Base-by-base conservation (phyloP, 179 eudicot species). In the Actinidia polygama region DNA sequence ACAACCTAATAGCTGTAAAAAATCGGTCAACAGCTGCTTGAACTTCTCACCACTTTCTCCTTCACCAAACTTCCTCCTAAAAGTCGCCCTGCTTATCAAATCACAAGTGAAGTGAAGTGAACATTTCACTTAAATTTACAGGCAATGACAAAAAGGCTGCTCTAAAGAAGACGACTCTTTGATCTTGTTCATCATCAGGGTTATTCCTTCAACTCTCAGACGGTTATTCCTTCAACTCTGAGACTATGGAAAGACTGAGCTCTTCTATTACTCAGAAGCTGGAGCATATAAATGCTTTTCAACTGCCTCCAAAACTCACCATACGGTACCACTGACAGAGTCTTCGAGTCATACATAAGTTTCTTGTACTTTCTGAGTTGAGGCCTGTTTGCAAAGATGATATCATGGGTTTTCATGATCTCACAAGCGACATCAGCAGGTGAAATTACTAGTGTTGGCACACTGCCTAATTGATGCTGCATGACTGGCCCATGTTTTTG, bases 371-470 rank as follows among this genome's bases (percentile, higher is more conserved):
- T 82, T 4, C 75, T 82, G 0, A 85, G 81, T 59, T 80, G 79
- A 14, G 91, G 91, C 85, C 91, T 85, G 79, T 89, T 85, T 1
- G 88, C 84, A 94, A 74, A 91, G 89, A 83, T 93, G 91, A 85
- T 81, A 96, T 5, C 96, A 90, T 92, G 94, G 90, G 81, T 92
- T 94, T 57, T 98, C 97, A 59, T 94, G 0, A 94, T 93, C 44
- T 92, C 98, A 94, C 79, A 91, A 93, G 85, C 86, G 64, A 72
- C 78, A 58, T 69, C 19, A 15, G 83, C 81, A n/a, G 89, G 81
- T 4, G 91, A 89, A 0, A 89, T 81, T 1, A 87, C 88, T 8
- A 86, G 71, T 0, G 53, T 50, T 3, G 87, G 87, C 15, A 50
- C 73, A 7, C 69, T 74, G 24, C 91, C 90, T 0, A 89, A n/a